phyloP scores from a whole-genome alignment of 495 filamentous ascomycete genomes.

The Penicillium steckii region DNA sequence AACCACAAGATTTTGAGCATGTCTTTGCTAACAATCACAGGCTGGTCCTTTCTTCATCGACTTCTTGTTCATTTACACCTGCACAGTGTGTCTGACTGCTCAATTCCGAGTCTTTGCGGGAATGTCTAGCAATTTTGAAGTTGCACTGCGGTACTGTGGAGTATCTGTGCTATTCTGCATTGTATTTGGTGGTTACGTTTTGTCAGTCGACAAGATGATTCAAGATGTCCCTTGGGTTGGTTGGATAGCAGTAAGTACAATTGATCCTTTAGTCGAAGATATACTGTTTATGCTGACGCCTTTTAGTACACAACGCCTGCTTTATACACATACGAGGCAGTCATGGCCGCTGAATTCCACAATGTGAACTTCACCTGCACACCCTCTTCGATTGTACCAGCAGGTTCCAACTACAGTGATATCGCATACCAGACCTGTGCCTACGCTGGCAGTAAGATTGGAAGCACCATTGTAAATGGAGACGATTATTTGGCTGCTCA shows the following conservation, averaged over 20 bases:
- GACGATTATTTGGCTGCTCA: constrained; percentile 50
- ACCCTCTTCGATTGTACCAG: constrained; percentile 54
- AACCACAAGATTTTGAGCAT: neutral
- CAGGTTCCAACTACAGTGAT: constrained; percentile 52
- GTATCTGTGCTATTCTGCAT: constrained; percentile 34
- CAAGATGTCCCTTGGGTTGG: constrained; percentile 39
- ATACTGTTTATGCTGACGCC: no score
- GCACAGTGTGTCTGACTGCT: constrained; percentile 51
- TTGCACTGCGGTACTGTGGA: constrained; percentile 37
- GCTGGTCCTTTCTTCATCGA: constrained; percentile 56
- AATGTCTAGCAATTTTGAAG: constrained; percentile 38
- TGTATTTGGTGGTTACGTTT: constrained; percentile 38
- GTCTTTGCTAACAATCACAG: constrained; percentile 1
- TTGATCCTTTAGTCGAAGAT: neutral
- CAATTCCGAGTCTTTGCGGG: constrained; percentile 47
- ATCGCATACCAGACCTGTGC: constrained; percentile 58
- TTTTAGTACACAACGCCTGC: constrained; percentile 60
- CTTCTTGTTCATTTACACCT: constrained; percentile 51
- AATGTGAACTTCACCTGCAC: constrained; percentile 45
- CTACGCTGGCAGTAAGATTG: constrained; percentile 48
- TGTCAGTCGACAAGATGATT: constrained; percentile 37
- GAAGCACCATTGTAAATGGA: constrained; percentile 50
- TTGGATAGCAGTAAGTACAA: constrained; percentile 33
- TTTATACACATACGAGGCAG: constrained; percentile 64
- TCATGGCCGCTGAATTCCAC: constrained; percentile 58